Evolutionary conservation across 805 yeast species (phyloP).

Genomic region (Cyberlindnera maritima): DNA sequence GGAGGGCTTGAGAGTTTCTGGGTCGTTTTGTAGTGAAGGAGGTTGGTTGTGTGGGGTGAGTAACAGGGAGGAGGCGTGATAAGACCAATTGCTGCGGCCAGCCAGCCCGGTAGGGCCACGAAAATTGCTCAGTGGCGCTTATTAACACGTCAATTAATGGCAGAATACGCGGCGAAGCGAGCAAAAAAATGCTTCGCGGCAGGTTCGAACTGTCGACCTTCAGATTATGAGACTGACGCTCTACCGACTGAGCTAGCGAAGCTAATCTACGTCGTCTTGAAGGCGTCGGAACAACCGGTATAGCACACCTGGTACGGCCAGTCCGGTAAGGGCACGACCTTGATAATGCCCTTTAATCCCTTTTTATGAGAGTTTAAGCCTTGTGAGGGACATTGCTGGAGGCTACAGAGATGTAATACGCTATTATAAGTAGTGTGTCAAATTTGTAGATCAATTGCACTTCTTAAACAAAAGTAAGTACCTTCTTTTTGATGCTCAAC

Average conservation of each 20-base stretch:
- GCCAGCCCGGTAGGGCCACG: slow-evolving; percentile 2
- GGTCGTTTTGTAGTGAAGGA: not conserved
- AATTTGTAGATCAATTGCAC: too few relatives aligned
- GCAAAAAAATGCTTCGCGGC: slow-evolving; percentile 40
- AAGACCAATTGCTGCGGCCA: not conserved
- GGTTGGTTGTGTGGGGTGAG: not conserved
- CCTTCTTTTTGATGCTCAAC: slow-evolving; percentile 11
- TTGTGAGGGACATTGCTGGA: too few relatives aligned
- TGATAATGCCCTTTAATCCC: too few relatives aligned
- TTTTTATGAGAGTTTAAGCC: too few relatives aligned
- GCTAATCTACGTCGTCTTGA: slow-evolving; percentile 33
- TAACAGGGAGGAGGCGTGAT: not conserved
- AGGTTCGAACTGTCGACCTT: slow-evolving; percentile 57
- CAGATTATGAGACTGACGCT: slow-evolving; percentile 59
- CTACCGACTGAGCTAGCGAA: slow-evolving; percentile 56
- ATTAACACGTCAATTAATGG: not conserved
- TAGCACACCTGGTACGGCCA: too few relatives aligned
- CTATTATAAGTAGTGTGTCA: too few relatives aligned
- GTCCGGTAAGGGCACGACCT: too few relatives aligned
- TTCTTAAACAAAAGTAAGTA: slow-evolving; percentile 18
- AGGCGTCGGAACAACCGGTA: too few relatives aligned
- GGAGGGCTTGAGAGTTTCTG: not conserved
- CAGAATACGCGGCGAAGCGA: not conserved
- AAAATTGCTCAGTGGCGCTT: slow-evolving; percentile 2
- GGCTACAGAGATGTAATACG: too few relatives aligned